These are phyloP conservation scores for Tricholoma saponaceum DNA, from an alignment of 768 basidiomycete genomes.

Conservation along the genomic window DNA sequence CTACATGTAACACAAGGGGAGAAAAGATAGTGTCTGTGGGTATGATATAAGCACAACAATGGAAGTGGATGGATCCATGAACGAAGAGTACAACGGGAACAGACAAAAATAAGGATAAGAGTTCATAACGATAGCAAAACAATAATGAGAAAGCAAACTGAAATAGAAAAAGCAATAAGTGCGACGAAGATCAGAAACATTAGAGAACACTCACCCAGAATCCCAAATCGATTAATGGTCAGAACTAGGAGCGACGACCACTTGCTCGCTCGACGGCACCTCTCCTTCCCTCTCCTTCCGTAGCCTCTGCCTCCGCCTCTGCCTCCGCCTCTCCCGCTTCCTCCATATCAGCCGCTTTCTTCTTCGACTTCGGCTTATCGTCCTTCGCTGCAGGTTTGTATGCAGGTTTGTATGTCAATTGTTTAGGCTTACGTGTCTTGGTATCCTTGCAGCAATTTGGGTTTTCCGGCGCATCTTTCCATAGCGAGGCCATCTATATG, in stretches of 20 bases:
- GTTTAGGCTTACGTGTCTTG: constrained; percentile 44
- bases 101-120: too few species aligned
- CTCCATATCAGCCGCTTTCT: constrained; percentile 12
- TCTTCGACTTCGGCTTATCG: constrained; percentile 14
- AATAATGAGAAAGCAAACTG: background rate
- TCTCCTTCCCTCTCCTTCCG: constrained; percentile 8
- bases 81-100: too few species aligned
- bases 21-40: too few species aligned
- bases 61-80: too few species aligned
- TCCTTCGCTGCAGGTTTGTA: constrained; percentile 9
- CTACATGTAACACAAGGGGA: too few species aligned
- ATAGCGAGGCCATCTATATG: constrained; percentile 48
- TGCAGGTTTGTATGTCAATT: constrained; percentile 24
- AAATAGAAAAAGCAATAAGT: background rate
- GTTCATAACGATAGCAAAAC: background rate
- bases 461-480: constrained; percentile 60
- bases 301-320: too few species aligned
- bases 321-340: constrained; percentile 13
- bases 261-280: background rate
- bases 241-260: background rate
- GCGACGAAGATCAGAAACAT: background rate
- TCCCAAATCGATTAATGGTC: background rate
- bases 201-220: too few species aligned
- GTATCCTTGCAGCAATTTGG: constrained; percentile 55
- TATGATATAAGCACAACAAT: too few species aligned